Conservation (phyloP, 768 basidiomycete genomes). For the Suillus fuscotomentosus region DNA sequence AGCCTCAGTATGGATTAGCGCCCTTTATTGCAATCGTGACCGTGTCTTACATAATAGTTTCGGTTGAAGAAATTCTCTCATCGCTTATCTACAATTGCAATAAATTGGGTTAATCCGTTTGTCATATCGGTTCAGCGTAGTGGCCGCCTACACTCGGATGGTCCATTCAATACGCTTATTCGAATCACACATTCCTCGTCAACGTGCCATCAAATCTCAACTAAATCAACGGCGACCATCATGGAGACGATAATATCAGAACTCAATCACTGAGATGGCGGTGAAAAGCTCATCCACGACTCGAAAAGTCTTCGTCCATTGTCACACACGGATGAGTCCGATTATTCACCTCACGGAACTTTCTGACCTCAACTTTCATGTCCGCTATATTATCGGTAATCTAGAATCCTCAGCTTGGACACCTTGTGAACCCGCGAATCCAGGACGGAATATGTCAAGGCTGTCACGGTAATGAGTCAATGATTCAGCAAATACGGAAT, state of each 20-base stretch:
- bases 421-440: background rate
- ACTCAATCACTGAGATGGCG: background rate
- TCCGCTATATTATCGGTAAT: background rate
- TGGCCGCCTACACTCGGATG: no score
- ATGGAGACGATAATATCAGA: background rate
- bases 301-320: background rate
- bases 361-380: background rate
- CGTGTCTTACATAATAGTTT: no score
- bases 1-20: no score
- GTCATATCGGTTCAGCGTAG: no score
- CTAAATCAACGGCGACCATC: background rate
- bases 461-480: background rate
- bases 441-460: background rate
- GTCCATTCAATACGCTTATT: no score
- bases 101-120: no score
- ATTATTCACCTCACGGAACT: background rate
- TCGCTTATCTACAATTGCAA: no score
- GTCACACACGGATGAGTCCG: background rate
- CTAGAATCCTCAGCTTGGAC: background rate
- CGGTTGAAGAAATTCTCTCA: no score
- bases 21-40: no score
- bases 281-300: background rate
- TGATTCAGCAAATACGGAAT: background rate
- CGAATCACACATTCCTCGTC: background rate
- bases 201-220: no score